A percentile compares a stretch with the other conserved stretches of the same genome.
phyloP scores from a whole-genome alignment of 2,329 filamentous ascomycete genomes.

The Ascochyta clinopodiicola region DNA sequence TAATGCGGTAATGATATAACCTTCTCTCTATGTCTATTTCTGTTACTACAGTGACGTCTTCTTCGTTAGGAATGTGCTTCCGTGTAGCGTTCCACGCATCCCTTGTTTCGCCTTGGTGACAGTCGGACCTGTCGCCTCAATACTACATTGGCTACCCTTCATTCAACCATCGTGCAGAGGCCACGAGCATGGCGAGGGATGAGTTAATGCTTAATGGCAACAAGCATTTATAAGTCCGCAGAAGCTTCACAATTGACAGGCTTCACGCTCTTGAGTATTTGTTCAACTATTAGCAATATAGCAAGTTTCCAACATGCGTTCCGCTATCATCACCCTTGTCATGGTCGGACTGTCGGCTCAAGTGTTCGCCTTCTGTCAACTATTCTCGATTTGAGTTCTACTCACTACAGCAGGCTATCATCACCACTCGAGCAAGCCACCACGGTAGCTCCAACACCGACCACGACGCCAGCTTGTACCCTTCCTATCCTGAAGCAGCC shows the following conservation, averaged over 20 bases:
- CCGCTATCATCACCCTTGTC: neutral
- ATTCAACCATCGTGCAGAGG: neutral
- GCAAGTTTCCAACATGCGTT: neutral
- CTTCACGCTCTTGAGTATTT: neutral
- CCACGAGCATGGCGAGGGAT: neutral
- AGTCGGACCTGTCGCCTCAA: neutral
- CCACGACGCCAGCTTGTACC: slow-evolving; percentile 24
- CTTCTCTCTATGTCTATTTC: neutral
- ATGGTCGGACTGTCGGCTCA: neutral
- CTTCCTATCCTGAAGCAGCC: slow-evolving; percentile 26
- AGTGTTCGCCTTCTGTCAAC: neutral
- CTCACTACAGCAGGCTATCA: slow-evolving; percentile 2
- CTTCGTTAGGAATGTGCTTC: slow-evolving; percentile 5
- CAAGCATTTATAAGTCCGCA: slow-evolving; percentile 3
- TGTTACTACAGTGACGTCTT: neutral
- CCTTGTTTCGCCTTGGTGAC: neutral
- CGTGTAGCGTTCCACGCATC: slow-evolving; percentile 3
- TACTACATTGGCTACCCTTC: neutral
- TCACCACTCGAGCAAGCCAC: neutral
- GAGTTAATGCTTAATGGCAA: neutral
- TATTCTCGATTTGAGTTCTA: neutral
- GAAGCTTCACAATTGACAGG: neutral
- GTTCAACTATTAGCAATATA: neutral
- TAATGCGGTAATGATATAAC: slow-evolving; percentile 16
- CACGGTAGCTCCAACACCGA: neutral